A percentile compares a stretch with the other conserved stretches of the same genome.
phyloP scores from a whole-genome alignment of 352 stramenopile genomes.

The Stramenopiles sp. region DNA sequence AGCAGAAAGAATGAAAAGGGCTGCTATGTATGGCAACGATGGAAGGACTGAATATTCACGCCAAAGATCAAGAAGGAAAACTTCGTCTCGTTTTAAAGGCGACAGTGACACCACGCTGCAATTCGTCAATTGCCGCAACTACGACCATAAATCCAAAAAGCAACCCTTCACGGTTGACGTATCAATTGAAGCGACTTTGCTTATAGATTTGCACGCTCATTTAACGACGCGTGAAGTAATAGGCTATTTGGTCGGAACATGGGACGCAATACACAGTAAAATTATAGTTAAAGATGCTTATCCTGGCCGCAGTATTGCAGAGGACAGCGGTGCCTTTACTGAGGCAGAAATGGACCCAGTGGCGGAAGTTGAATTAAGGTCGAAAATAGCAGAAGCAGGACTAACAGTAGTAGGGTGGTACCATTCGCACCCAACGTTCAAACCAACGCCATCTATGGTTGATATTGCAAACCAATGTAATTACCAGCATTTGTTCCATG shows the following conservation, averaged over 20 bases:
- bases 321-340: slow-evolving; percentile 63
- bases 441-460: slow-evolving; percentile 64
- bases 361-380: slow-evolving; percentile 62
- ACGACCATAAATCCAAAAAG: slow-evolving; percentile 21
- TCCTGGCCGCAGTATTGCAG: slow-evolving; percentile 58
- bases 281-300: slow-evolving; percentile 77
- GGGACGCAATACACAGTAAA: slow-evolving; percentile 45
- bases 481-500: slow-evolving; percentile 68
- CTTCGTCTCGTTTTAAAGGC: slow-evolving; percentile 14
- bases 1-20: slow-evolving; percentile 2
- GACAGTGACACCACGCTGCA: neutral
- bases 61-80: slow-evolving; percentile 14
- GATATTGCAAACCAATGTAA: slow-evolving; percentile 81
- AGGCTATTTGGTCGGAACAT: slow-evolving; percentile 70
- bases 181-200: slow-evolving; percentile 61
- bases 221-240: slow-evolving; percentile 79
- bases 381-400: slow-evolving; percentile 60
- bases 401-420: slow-evolving; percentile 82
- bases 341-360: slow-evolving; percentile 84
- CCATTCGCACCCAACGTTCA: slow-evolving; percentile 75
- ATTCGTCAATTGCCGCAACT: neutral
- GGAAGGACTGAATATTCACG: slow-evolving; percentile 18
- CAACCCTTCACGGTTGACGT: slow-evolving; percentile 64
- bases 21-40: neutral
- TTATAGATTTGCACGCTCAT: slow-evolving; percentile 74